Evolutionary conservation across 2,329 filamentous ascomycete species (phyloP).

Genomic region (Ascochyta viciae-villosae): DNA sequence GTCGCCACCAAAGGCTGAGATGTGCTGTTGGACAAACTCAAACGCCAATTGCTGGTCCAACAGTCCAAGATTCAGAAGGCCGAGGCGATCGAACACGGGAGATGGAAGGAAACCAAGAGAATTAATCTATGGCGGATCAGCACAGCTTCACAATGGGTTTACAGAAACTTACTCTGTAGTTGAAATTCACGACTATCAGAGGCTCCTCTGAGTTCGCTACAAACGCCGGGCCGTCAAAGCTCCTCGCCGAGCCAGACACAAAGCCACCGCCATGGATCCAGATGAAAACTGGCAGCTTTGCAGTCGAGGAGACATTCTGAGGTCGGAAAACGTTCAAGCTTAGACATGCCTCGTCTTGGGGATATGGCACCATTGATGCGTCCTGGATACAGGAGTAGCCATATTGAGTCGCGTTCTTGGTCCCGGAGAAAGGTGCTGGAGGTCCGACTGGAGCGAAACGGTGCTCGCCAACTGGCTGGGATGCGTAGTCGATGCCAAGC

Average conservation of each 20-base stretch:
- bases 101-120: constrained; percentile 37
- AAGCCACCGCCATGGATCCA: constrained; percentile 42
- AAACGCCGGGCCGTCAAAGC: constrained; percentile 37
- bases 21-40: constrained; percentile 50
- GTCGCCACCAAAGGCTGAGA: constrained; percentile 51
- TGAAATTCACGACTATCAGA: constrained; percentile 38
- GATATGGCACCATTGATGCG: constrained; percentile 41
- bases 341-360: constrained; percentile 33
- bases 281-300: constrained; percentile 37
- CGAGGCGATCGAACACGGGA: constrained; percentile 32
- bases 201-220: constrained; percentile 32
- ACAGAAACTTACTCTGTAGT: constrained; percentile 29
- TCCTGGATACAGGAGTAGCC: constrained; percentile 54
- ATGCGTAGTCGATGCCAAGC: constrained; percentile 57
- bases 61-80: constrained; percentile 39
- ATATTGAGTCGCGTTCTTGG: constrained; percentile 47
- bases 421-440: constrained; percentile 49
- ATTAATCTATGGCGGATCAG: constrained; percentile 19
- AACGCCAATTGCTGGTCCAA: constrained; percentile 30
- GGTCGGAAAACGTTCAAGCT: constrained; percentile 39
- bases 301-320: constrained; percentile 18
- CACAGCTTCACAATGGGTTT: neutral
- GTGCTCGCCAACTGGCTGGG: constrained; percentile 44
- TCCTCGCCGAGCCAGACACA: constrained; percentile 30
- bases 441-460: constrained; percentile 51